Conservation (phyloP, 2,329 filamentous ascomycete genomes). For the Chaetomiaceae sp. region DNA sequence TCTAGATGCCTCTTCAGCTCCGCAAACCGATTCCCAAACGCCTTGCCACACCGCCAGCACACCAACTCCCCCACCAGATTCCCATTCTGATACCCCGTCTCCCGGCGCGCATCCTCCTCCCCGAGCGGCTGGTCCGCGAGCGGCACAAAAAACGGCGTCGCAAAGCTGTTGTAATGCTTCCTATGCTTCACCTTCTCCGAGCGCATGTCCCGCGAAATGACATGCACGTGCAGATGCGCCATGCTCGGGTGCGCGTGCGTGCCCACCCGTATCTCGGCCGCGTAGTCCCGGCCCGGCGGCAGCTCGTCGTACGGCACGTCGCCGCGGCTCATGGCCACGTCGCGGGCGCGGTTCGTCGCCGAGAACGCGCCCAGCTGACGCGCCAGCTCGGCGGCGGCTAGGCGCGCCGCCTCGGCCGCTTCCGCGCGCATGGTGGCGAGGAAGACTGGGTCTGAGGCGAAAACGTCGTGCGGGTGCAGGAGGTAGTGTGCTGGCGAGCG, state of each 20-base stretch:
- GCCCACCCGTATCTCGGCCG: slow-evolving; percentile 65
- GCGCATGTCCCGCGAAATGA: slow-evolving; percentile 73
- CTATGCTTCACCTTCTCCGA: slow-evolving; percentile 66
- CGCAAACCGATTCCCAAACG: slow-evolving; percentile 69
- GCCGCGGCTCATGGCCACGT: slow-evolving; percentile 56
- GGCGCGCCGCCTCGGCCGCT: slow-evolving; percentile 50
- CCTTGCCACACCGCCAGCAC: slow-evolving; percentile 78
- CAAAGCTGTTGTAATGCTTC: slow-evolving; percentile 91
- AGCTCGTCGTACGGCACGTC: slow-evolving; percentile 61
- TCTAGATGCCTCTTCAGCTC: slow-evolving; percentile 66
- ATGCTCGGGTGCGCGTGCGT: slow-evolving; percentile 87
- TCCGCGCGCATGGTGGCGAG: slow-evolving; percentile 57
- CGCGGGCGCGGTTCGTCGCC: slow-evolving; percentile 53
- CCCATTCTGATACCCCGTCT: slow-evolving; percentile 44
- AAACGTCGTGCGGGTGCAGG: slow-evolving; percentile 70
- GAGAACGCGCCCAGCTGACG: slow-evolving; percentile 61
- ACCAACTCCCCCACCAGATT: slow-evolving; percentile 61
- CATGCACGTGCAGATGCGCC: slow-evolving; percentile 86
- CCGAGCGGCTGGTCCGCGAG: slow-evolving; percentile 74
- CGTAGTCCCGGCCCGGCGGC: slow-evolving; percentile 73
- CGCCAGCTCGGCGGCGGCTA: slow-evolving; percentile 71
- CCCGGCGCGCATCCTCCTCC: slow-evolving; percentile 55
- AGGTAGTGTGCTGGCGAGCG: slow-evolving; percentile 55
- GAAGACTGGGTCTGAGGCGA: slow-evolving; percentile 65
- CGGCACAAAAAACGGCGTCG: slow-evolving; percentile 73